Base-by-base conservation (phyloP, 129 eudicot species). In the Kitagawia praeruptora region DNA sequence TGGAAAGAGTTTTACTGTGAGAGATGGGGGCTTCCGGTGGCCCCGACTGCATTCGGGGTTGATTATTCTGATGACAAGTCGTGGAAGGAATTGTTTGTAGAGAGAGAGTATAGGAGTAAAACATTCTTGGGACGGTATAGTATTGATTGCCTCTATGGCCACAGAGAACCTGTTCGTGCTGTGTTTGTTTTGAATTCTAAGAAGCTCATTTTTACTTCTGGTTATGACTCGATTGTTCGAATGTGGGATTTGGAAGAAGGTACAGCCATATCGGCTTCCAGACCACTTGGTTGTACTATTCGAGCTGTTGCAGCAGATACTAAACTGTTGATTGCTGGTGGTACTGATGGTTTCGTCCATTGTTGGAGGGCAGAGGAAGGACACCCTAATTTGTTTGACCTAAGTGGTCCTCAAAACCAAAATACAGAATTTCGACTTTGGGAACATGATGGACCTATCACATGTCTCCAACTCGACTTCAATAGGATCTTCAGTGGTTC, bases 211-310 rank as follows among this genome's bases (percentile, higher is more conserved):
- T 85, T 95, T 71, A 95, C 95, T 85, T 89, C 99, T 3, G 99
- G 97, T 15, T 90, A 95, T 87, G 99, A 95, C 85, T 90, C 91
- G 37, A 66, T 89, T 75, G 86, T 92, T 63, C 85, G 96, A 79
- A 87, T 95, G 92, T 95, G 99, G 99, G 96, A 95, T 44, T 49
- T 92, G 89, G 99, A 92, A 80, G 96, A 95, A 82, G 99, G 99
- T 63, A 73, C 85, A 80, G 89, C 86, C 6, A 85, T 95, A 37
- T 83, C 97, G 48, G 84, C 90, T 34, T 95, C 99, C n/a, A 83
- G 87, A 44, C 89, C 94, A 76, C 90, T 95, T 7, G 97, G 93
- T 16, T 95, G 99, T 86, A 92, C 97, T 25, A 91, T 95, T 38
- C 90, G 99, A 71, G 96, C 98, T 5, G 87, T 92, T 83, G 91